phyloP scores from a whole-genome alignment of 164 flowering plant species.

The Santalum album region DNA sequence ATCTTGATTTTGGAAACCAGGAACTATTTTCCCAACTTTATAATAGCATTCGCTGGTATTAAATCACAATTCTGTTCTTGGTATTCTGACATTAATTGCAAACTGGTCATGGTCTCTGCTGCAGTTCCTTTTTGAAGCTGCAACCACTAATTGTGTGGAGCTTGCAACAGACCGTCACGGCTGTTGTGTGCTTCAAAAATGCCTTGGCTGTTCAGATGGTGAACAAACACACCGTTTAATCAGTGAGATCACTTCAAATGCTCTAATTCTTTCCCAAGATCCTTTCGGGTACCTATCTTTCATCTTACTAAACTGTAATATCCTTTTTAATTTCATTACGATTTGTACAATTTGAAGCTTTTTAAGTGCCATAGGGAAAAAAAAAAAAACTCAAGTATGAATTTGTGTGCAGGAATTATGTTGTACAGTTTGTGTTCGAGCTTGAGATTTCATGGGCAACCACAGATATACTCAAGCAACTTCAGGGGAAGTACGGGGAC shows the following conservation, averaged over 20 bases:
- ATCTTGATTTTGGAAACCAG: too few relatives aligned
- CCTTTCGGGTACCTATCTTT: constrained; percentile 42
- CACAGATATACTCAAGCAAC: constrained; percentile 29
- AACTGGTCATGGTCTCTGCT: constrained; percentile 8
- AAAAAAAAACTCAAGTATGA: too few relatives aligned
- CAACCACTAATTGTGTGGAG: constrained; percentile 40
- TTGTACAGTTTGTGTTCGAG: constrained; percentile 52
- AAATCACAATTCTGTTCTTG: too few relatives aligned
- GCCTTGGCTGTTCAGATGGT: constrained; percentile 41
- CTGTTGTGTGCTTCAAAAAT: constrained; percentile 70
- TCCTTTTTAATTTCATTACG: too few relatives aligned
- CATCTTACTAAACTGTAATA: too few relatives aligned
- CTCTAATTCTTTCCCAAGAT: constrained; percentile 54
- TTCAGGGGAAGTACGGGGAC: constrained; percentile 46
- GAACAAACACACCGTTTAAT: constrained; percentile 33
- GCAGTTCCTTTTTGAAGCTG: constrained; percentile 71
- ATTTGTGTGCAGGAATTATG: constrained; percentile 83
- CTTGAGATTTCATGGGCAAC: constrained; percentile 44
- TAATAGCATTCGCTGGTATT: not conserved
- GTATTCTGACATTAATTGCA: constrained; percentile 2
- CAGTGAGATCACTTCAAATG: constrained; percentile 37
- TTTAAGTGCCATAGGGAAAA: too few relatives aligned
- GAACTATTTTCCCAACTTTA: too few relatives aligned
- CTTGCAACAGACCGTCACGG: constrained; percentile 72
- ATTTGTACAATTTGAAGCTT: too few relatives aligned